phyloP scores from a whole-genome alignment of 495 filamentous ascomycete genomes.

The Podospora pseudocomata region DNA sequence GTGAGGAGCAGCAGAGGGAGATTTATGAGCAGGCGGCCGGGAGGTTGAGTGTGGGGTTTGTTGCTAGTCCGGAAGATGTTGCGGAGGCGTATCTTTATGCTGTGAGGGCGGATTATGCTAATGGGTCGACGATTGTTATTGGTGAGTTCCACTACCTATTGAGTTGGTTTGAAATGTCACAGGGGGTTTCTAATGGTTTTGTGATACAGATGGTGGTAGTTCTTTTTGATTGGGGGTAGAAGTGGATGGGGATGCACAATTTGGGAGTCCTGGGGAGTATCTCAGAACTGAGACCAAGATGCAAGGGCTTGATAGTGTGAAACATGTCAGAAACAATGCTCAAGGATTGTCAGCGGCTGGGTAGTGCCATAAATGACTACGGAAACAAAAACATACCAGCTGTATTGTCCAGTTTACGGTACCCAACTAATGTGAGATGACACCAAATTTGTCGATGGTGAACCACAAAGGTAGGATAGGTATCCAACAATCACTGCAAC shows the following conservation, averaged over 20 bases:
- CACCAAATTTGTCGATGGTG: neutral
- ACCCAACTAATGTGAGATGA: too few relatives aligned
- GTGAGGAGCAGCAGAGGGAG: constrained; percentile 32
- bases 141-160: constrained; percentile 11
- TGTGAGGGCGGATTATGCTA: constrained; percentile 53
- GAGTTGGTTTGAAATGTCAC: too few relatives aligned
- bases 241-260: too few relatives aligned
- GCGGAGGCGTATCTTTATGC: constrained; percentile 57
- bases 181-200: neutral
- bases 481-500: too few relatives aligned
- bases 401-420: too few relatives aligned
- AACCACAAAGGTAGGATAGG: too few relatives aligned
- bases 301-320: neutral
- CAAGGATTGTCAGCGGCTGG: too few relatives aligned
- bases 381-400: too few relatives aligned
- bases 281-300: too few relatives aligned
- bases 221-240: constrained; percentile 2
- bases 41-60: constrained; percentile 39
- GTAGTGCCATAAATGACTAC: too few relatives aligned
- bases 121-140: constrained; percentile 44
- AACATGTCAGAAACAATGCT: too few relatives aligned
- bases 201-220: constrained; percentile 12
- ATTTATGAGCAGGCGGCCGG: constrained; percentile 29
- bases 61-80: constrained; percentile 51
- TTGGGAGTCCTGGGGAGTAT: too few relatives aligned